Evolutionary conservation across 495 filamentous ascomycete species (phyloP).

Genomic region (Penicillium dipodomyicola): DNA sequence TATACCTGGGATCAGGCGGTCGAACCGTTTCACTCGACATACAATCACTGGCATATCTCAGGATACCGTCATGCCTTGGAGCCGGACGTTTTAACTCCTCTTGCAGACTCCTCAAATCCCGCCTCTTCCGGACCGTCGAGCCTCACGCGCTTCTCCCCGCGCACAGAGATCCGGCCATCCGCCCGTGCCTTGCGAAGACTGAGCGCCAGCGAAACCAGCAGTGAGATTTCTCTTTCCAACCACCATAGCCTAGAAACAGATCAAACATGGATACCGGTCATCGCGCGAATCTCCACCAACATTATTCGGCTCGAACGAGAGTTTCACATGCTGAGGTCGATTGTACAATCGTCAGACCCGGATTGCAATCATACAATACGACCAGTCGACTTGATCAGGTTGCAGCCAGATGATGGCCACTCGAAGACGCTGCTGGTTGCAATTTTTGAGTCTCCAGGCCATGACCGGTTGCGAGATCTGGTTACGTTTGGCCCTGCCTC

Average conservation of each 20-base stretch:
- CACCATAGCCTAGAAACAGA: constrained; percentile 36
- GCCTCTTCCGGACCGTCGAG: constrained; percentile 42
- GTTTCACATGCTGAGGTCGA: constrained; percentile 71
- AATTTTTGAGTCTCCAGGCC: constrained; percentile 76
- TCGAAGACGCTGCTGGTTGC: constrained; percentile 63
- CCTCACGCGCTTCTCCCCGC: constrained; percentile 47
- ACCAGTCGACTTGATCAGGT: constrained; percentile 67
- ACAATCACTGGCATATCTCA: constrained; percentile 71
- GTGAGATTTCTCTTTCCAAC: constrained; percentile 41
- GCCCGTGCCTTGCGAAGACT: constrained; percentile 35
- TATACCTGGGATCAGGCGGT: constrained; percentile 72
- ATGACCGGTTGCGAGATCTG: constrained; percentile 66
- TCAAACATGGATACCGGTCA: constrained; percentile 50
- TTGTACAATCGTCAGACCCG: constrained; percentile 69
- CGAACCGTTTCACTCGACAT: constrained; percentile 76
- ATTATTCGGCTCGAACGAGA: constrained; percentile 77
- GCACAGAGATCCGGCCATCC: constrained; percentile 31
- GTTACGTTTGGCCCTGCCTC: constrained; percentile 76
- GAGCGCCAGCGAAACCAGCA: constrained; percentile 51
- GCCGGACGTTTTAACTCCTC: constrained; percentile 41
- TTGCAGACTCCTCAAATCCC: constrained; percentile 39
- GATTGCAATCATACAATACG: constrained; percentile 69
- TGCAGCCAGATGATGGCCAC: constrained; percentile 63
- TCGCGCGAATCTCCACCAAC: constrained; percentile 78
- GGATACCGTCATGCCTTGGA: constrained; percentile 48